These are phyloP conservation scores for Nemania sp. DNA, from an alignment of 2,329 filamentous ascomycete genomes.

Conservation along the genomic window DNA sequence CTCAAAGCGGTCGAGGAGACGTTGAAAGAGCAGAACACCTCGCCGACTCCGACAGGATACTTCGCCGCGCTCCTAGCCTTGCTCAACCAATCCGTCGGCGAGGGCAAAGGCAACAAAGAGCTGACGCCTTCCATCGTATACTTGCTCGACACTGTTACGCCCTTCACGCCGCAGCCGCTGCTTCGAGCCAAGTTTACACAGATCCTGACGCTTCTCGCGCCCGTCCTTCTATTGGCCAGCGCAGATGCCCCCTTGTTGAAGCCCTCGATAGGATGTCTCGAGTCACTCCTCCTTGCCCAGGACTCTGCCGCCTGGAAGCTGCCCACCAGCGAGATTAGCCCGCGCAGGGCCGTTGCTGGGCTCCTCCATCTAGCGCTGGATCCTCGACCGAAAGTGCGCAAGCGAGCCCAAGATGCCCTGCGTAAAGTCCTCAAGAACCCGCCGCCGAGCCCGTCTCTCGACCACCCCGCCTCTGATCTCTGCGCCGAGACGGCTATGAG, in stretches of 20 bases:
- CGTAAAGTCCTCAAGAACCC: constrained; percentile 81
- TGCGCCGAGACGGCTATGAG: constrained; percentile 89
- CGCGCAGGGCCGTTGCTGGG: constrained; percentile 83
- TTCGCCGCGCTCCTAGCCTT: constrained; percentile 94
- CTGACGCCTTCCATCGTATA: constrained; percentile 88
- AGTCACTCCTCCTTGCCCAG: constrained; percentile 88
- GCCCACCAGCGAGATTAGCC: constrained; percentile 79
- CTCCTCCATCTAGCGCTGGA: constrained; percentile 85
- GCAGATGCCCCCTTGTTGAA: constrained; percentile 86
- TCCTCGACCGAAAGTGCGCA: constrained; percentile 88
- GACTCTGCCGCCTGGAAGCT: constrained; percentile 88
- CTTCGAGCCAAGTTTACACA: constrained; percentile 94
- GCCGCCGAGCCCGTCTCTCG: constrained; percentile 87
- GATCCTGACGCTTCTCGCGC: constrained; percentile 85
- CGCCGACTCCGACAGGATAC: constrained; percentile 85
- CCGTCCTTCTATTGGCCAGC: constrained; percentile 77
- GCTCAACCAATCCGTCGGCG: constrained; percentile 74
- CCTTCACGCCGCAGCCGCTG: constrained; percentile 80
- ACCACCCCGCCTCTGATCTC: constrained; percentile 95
- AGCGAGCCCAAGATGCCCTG: constrained; percentile 88
- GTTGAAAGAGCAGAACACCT: constrained; percentile 82
- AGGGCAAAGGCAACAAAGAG: constrained; percentile 76
- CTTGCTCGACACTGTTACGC: constrained; percentile 89
- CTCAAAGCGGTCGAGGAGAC: constrained; percentile 92
- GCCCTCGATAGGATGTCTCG: constrained; percentile 89